Evolutionary conservation across 148 eudicot genomes (phyloP).

Genomic region (Camellia granthamiana): DNA sequence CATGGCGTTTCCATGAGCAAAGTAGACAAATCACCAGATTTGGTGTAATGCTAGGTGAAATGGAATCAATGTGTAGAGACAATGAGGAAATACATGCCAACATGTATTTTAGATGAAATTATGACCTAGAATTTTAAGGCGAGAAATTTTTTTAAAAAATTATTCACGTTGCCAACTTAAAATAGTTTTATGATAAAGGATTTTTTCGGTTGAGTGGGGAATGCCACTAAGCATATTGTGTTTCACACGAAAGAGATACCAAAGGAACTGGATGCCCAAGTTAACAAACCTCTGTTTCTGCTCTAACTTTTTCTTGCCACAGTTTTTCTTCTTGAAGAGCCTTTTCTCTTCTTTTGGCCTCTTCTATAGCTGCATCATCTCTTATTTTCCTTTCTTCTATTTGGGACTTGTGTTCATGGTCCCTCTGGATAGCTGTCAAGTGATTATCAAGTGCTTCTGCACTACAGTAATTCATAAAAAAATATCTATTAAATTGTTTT

Average conservation of each 20-base stretch:
- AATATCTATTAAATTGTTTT: neutral
- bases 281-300: conserved; percentile 65
- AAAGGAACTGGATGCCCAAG: conserved; percentile 4
- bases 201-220: neutral
- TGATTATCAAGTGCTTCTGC: conserved; percentile 97
- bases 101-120: neutral
- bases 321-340: conserved; percentile 63
- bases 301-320: conserved; percentile 65
- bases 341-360: conserved; percentile 79
- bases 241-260: neutral
- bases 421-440: conserved; percentile 78
- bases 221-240: neutral
- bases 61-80: neutral
- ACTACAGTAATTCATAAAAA: conserved; percentile 34
- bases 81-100: neutral
- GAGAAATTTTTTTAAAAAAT: neutral
- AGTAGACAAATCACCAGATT: neutral
- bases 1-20: neutral
- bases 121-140: neutral
- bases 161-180: neutral
- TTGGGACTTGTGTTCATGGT: conserved; percentile 80
- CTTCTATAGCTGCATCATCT: conserved; percentile 89
- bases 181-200: neutral
- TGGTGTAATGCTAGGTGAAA: neutral
- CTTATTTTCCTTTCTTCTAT: conserved; percentile 85